Evolutionary conservation across 1,284 basidiomycete species (phyloP), one percentile per base, ranked within the genome.

Genomic region (Irpex sp.): DNA sequence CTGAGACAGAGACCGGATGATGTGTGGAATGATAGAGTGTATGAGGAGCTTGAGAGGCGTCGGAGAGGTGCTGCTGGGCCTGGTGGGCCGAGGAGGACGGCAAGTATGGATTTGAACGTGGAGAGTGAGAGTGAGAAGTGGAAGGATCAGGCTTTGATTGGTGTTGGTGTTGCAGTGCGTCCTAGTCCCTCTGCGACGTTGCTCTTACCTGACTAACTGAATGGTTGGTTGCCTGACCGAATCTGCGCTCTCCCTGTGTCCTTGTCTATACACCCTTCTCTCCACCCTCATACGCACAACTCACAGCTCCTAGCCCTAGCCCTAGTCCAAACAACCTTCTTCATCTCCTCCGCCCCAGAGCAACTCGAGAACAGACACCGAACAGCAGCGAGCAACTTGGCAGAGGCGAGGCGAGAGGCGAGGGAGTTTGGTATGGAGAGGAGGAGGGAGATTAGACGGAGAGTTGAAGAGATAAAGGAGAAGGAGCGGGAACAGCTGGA

Each of bases 321-420:
- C n/a, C 9, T 52, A 0, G 13, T 52, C n/a, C 49, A 52, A 17
- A 26, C 17, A 9, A 52, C 19, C n/a, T 19, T 52, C n/a, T 26
- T 19, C 17, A 21, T 26, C 49, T 52, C 49, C n/a, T 26, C 49
- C 19, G 17, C 40, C 1, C 40, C 40, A 15, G 40, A 52, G 49
- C 49, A 52, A 17, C 7, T 26, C 9, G 49, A 15, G 21, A 52
- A 17, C 21, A 17, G 49, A 52, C 49, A 52, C 19, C 13, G 49
- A 21, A 52, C 15, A 3, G 81, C 82, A 0, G 73, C 79, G 17
- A 71, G 72, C 9, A 81, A 81, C 67, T 75, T 83, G 5, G 75
- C 79, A 0, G 73, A 76, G 57, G 81, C 81, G 3, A 72, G 80
- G 13, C 68, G 69, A 13, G 81, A 81, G 17, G 81, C 79, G 11